These are phyloP conservation scores for Monilinia vaccinii-corymbosi DNA, from an alignment of 2,329 filamentous ascomycete genomes.

Conservation along the genomic window DNA sequence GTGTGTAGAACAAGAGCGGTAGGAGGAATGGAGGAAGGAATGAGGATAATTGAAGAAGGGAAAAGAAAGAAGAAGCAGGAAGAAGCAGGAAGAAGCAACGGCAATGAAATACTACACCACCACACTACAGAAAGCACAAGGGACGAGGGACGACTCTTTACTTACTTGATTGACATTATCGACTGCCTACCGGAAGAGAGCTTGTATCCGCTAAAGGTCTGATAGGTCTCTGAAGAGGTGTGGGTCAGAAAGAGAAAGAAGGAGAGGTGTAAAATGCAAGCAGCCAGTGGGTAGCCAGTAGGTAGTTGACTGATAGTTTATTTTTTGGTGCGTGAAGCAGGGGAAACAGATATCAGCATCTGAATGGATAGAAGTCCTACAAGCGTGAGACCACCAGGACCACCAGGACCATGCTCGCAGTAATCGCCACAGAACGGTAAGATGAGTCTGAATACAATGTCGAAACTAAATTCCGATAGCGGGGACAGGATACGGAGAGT, in stretches of 20 bases:
- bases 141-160: conserved; percentile 3
- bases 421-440: conserved; percentile 5
- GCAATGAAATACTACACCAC: conserved; percentile 5
- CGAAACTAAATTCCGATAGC: background rate
- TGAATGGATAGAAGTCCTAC: conserved; percentile 1
- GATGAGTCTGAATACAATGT: conserved; percentile 2
- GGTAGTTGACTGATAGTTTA: background rate
- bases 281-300: background rate
- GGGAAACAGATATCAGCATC: background rate
- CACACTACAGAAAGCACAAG: conserved; percentile 2
- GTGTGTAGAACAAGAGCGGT: background rate
- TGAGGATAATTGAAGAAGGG: background rate
- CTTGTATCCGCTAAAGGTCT: conserved; percentile 7
- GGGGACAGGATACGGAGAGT: background rate
- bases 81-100: background rate
- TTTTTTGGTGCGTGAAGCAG: conserved; percentile 1
- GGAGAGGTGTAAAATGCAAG: conserved; percentile 2
- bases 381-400: conserved; percentile 1
- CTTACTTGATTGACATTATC: conserved; percentile 12
- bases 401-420: background rate
- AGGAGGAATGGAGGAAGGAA: background rate
- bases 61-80: background rate
- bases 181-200: conserved; percentile 8
- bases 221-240: conserved; percentile 7
- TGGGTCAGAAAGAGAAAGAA: conserved; percentile 6